A percentile compares a stretch with the other conserved stretches of the same genome.
These are phyloP conservation scores for Breviolum minutum DNA, from an alignment of 73 alveolate genomes.

Conservation along the genomic window DNA sequence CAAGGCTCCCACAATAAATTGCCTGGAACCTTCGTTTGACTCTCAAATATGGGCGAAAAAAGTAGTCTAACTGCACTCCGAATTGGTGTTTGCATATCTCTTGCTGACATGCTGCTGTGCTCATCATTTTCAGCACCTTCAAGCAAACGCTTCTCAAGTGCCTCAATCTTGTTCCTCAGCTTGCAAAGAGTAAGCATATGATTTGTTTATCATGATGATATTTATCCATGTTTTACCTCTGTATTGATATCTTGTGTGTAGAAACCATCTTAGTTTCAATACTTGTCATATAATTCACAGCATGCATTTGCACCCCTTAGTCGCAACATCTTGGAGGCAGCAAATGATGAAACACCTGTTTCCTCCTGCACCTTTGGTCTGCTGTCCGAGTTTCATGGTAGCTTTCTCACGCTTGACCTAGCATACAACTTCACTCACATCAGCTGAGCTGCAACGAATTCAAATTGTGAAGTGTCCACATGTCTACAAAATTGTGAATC, in stretches of 20 bases:
- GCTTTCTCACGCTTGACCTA: constrained; percentile 95
- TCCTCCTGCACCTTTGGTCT: neutral
- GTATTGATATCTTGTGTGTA: no score
- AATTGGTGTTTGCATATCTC: neutral
- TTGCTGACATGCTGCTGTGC: constrained; percentile 55
- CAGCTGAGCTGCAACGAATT: neutral
- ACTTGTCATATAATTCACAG: no score
- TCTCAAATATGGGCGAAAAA: no score
- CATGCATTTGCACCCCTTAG: no score
- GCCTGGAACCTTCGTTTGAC: no score
- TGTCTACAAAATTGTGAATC: neutral
- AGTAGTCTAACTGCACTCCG: no score
- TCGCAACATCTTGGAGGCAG: neutral
- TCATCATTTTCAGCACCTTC: constrained; percentile 94
- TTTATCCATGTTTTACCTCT: no score
- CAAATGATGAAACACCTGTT: neutral
- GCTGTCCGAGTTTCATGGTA: constrained; percentile 56
- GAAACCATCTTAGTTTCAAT: no score
- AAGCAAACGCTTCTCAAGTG: constrained; percentile 70
- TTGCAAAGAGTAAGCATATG: neutral
- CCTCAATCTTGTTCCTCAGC: constrained; percentile 90
- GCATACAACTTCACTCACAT: neutral
- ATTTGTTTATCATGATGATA: no score
- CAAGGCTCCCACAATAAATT: no score
- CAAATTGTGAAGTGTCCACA: neutral